These are phyloP conservation scores for Rhizopogon vesiculosus DNA, from an alignment of 768 basidiomycete genomes.

Conservation along the genomic window DNA sequence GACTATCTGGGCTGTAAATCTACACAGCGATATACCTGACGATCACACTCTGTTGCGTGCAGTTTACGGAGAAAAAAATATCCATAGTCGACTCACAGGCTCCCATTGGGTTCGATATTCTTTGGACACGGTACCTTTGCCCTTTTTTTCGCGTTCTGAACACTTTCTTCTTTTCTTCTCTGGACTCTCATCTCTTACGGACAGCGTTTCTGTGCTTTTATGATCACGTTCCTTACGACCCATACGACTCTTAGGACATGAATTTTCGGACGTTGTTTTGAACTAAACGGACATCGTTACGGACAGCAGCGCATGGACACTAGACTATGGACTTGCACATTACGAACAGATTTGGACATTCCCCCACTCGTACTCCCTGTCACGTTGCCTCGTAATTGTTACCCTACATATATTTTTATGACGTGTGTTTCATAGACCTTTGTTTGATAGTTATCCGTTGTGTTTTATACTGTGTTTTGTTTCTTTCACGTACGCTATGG, in stretches of 20 bases:
- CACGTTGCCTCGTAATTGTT: slow-evolving; percentile 19
- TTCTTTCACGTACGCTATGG: slow-evolving; percentile 7
- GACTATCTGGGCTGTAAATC: slow-evolving; percentile 15
- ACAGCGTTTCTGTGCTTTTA: slow-evolving; percentile 7
- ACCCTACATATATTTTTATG: slow-evolving; percentile 24
- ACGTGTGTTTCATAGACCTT: slow-evolving; percentile 9
- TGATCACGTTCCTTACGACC: slow-evolving; percentile 21
- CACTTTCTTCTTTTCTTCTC: slow-evolving; percentile 1
- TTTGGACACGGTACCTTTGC: neutral
- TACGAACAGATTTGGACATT: slow-evolving; percentile 9
- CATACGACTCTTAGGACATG: slow-evolving; percentile 7
- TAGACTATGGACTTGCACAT: slow-evolving; percentile 20
- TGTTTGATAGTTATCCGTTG: neutral
- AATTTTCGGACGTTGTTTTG: neutral
- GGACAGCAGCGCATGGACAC: slow-evolving; percentile 17
- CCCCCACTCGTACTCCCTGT: neutral
- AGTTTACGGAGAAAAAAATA: neutral
- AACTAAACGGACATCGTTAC: slow-evolving; percentile 4
- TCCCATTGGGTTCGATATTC: neutral
- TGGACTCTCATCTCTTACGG: slow-evolving; percentile 17
- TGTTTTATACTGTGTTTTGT: slow-evolving; percentile 2
- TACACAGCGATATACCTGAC: neutral
- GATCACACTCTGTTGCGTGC: neutral
- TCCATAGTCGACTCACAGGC: neutral
- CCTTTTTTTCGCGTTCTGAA: neutral